Evolutionary conservation across 2,329 filamentous ascomycete species (phyloP).

Genomic region (Madurella mycetomatis): DNA sequence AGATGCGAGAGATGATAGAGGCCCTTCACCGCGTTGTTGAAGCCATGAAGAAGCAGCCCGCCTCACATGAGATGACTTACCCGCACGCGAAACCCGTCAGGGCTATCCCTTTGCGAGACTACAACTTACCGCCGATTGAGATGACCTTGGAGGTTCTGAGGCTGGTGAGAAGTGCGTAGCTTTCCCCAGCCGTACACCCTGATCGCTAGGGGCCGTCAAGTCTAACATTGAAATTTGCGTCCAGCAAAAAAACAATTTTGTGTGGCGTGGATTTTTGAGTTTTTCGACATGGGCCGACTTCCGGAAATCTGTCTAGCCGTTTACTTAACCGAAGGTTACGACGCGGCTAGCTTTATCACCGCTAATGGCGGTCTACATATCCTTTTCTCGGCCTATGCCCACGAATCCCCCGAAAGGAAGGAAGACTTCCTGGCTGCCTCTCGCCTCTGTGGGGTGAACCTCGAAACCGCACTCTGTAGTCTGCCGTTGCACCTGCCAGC

Average conservation of each 20-base stretch:
- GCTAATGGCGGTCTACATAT: slow-evolving; percentile 47
- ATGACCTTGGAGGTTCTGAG: slow-evolving; percentile 18
- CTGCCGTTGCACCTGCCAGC: slow-evolving; percentile 54
- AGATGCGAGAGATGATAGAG: slow-evolving; percentile 34
- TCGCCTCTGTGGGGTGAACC: slow-evolving; percentile 41
- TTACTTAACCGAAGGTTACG: slow-evolving; percentile 50
- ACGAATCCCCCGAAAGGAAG: slow-evolving; percentile 28
- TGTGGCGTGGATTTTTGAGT: slow-evolving; percentile 36
- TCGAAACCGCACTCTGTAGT: slow-evolving; percentile 46
- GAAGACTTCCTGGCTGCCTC: slow-evolving; percentile 32
- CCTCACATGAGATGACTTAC: slow-evolving; percentile 26
- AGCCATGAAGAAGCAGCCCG: slow-evolving; percentile 27
- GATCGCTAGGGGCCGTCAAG: too few species aligned
- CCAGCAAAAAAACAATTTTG: slow-evolving; percentile 1
- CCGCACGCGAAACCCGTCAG: slow-evolving; percentile 17
- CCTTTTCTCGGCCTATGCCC: slow-evolving; percentile 43
- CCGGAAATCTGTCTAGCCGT: slow-evolving; percentile 44
- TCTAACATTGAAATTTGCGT: background rate
- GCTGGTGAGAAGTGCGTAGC: slow-evolving; percentile 10
- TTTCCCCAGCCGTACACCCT: background rate
- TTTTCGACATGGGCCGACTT: slow-evolving; percentile 47
- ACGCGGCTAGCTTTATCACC: slow-evolving; percentile 45
- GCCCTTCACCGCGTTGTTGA: slow-evolving; percentile 31
- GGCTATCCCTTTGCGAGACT: slow-evolving; percentile 3
- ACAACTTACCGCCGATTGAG: slow-evolving; percentile 19